phyloP scores from a whole-genome alignment of 1,284 basidiomycete genomes.

The Hymenochaete sp. region DNA sequence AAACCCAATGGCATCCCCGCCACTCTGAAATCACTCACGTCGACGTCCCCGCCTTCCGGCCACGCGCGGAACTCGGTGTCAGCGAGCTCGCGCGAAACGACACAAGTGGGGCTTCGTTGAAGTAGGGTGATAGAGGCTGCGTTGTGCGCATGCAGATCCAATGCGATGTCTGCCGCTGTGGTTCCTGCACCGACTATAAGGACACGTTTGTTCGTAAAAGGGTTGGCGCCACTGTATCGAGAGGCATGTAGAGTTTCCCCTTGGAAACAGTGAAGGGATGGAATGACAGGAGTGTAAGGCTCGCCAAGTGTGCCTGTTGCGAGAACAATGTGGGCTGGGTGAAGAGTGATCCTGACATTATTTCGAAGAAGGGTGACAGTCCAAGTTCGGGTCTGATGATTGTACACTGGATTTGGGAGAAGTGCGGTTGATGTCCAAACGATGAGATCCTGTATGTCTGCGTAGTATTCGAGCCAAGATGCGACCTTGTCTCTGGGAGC shows the following conservation, averaged over 20 bases:
- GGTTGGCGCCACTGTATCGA: conserved; percentile 22
- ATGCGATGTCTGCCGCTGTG: conserved; percentile 31
- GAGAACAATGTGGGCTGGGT: conserved; percentile 31
- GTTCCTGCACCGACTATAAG: conserved; percentile 36
- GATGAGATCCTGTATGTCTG: conserved; percentile 29
- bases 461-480: conserved; percentile 33
- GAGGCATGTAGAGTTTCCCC: conserved; percentile 28
- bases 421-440: conserved; percentile 28
- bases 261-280: conserved; percentile 26
- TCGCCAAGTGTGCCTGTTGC: conserved; percentile 31
- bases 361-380: conserved; percentile 24
- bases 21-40: conserved; percentile 38
- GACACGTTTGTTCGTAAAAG: conserved; percentile 28
- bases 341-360: conserved; percentile 21
- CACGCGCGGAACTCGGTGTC: conserved; percentile 27
- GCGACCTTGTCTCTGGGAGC: conserved; percentile 33
- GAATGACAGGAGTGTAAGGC: conserved; percentile 26
- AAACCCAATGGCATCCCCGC: conserved; percentile 33
- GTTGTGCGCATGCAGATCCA: conserved; percentile 28
- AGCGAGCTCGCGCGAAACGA: conserved; percentile 26
- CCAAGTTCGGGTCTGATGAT: conserved; percentile 27
- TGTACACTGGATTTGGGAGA: conserved; percentile 26
- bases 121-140: conserved; percentile 32
- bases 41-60: conserved; percentile 29
- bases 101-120: conserved; percentile 30